phyloP scores from a whole-genome alignment of 2,329 filamentous ascomycete genomes.

The Cercospora sojina region DNA sequence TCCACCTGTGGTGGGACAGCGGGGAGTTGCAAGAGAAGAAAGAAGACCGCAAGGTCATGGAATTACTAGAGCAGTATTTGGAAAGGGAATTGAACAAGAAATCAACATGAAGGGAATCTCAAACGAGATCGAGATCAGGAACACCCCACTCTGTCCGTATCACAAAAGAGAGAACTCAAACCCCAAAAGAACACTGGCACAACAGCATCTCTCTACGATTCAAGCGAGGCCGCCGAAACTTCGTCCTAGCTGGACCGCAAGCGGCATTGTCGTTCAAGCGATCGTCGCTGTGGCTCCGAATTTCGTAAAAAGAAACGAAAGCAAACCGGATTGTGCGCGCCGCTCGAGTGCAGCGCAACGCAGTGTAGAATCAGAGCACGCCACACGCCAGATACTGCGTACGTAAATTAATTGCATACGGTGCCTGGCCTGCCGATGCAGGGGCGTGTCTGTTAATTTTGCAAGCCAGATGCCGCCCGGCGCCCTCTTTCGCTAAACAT shows the following conservation, averaged over 20 bases:
- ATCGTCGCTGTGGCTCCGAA: background rate
- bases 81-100: constrained; percentile 25
- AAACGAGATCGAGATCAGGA: background rate
- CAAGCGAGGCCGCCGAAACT: background rate
- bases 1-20: constrained; percentile 67
- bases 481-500: background rate
- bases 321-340: background rate
- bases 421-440: background rate
- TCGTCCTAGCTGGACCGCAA: background rate
- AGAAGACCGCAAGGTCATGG: constrained; percentile 45
- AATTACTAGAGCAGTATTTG: constrained; percentile 42
- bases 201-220: background rate
- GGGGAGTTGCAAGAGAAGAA: constrained; percentile 45
- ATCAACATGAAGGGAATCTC: background rate
- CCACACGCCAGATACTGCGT: background rate
- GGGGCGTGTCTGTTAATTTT: background rate
- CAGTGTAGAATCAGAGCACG: background rate
- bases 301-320: background rate
- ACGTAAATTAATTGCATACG: background rate
- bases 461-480: background rate
- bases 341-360: background rate
- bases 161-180: background rate
- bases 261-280: background rate
- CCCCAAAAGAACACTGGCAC: background rate
- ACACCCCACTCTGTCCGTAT: background rate